phyloP scores from a whole-genome alignment of 768 basidiomycete species.

The Trametes cubensis region DNA sequence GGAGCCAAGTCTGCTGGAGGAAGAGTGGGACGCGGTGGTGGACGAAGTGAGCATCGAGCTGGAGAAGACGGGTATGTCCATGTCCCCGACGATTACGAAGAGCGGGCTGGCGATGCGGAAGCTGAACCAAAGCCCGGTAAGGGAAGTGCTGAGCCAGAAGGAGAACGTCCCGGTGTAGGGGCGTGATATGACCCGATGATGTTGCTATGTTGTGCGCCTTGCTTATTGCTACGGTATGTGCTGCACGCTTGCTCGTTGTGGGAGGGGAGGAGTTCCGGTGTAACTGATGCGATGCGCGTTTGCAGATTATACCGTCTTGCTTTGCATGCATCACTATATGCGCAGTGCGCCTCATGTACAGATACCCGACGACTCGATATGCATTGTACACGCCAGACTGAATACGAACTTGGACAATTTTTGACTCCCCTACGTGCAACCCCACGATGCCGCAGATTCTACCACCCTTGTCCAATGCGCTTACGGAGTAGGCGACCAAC shows the following conservation, averaged over 20 bases:
- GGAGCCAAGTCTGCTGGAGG: constrained; percentile 40
- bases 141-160: constrained; percentile 51
- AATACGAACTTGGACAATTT: constrained; percentile 6
- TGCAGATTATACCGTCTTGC: constrained; percentile 10
- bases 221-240: background rate
- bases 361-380: constrained; percentile 11
- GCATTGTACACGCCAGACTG: constrained; percentile 8
- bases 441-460: background rate
- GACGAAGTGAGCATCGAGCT: constrained; percentile 39
- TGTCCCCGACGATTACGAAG: constrained; percentile 30
- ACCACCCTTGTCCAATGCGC: no score
- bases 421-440: background rate
- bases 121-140: constrained; percentile 37
- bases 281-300: no score
- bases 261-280: no score
- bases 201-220: constrained; percentile 9
- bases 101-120: constrained; percentile 31
- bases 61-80: constrained; percentile 21
- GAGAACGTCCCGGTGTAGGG: constrained; percentile 45
- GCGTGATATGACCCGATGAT: background rate
- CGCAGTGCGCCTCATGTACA: constrained; percentile 16
- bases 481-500: background rate
- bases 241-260: background rate
- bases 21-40: constrained; percentile 36
- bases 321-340: constrained; percentile 15